Evolutionary conservation across 1,139 yeast species (phyloP).

Genomic region (Diutina siamensis): DNA sequence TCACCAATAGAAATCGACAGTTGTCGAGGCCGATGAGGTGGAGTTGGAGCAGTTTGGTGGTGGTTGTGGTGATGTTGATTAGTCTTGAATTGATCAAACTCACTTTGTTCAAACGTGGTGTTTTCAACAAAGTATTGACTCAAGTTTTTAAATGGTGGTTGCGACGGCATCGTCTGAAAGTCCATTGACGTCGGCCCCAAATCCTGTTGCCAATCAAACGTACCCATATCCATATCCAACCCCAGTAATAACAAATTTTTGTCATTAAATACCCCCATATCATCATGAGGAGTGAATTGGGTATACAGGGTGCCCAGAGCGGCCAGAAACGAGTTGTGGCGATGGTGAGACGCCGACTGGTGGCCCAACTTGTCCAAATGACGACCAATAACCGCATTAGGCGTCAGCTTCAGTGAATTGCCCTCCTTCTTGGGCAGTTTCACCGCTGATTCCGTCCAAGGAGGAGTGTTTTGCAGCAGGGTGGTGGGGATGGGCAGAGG

Average conservation of each 20-base stretch:
- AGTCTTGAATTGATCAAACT: slow-evolving; percentile 7
- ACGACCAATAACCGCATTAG: neutral
- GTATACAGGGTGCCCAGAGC: neutral
- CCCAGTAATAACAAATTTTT: slow-evolving; percentile 1
- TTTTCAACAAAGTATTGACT: slow-evolving; percentile 1
- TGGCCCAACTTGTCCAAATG: neutral
- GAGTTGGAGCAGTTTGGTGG: neutral
- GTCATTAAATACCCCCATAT: neutral
- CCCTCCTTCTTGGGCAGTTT: slow-evolving; percentile 1
- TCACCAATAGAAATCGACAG: slow-evolving; percentile 11
- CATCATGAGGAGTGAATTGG: neutral
- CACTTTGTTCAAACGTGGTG: neutral
- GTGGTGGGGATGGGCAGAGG: slow-evolving; percentile 5
- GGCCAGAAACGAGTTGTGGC: slow-evolving; percentile 3
- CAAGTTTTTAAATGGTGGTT: neutral
- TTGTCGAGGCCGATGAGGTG: slow-evolving; percentile 2
- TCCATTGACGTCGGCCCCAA: too few species aligned
- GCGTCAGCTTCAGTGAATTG: slow-evolving; percentile 1
- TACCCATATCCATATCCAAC: slow-evolving; percentile 1
- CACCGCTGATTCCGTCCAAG: neutral
- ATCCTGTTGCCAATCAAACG: neutral
- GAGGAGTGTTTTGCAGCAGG: slow-evolving; percentile 3
- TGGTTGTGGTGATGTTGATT: too few species aligned
- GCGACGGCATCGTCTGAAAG: too few species aligned
- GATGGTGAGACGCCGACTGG: neutral